Evolutionary conservation across 352 stramenopile species (phyloP).

Genomic region (Pelagophyceae sp.): DNA sequence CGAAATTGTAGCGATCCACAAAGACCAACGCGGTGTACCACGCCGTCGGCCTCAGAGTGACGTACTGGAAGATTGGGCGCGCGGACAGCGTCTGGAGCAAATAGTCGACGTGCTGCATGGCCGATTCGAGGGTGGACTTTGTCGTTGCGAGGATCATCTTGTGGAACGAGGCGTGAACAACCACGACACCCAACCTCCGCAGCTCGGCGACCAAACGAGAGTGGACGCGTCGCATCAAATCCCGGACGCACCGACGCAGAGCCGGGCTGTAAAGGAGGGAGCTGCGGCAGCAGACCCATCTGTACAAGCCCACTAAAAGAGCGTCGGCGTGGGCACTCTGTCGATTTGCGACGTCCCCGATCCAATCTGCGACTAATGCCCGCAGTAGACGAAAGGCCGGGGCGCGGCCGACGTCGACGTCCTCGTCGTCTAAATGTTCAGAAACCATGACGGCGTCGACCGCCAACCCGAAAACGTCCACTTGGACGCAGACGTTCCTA

Average conservation of each 20-base stretch:
- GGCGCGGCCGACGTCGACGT: not conserved
- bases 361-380: slow-evolving; percentile 77
- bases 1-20: slow-evolving; percentile 89
- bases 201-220: slow-evolving; percentile 82
- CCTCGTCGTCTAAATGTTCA: slow-evolving; percentile 23
- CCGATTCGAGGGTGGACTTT: slow-evolving; percentile 66
- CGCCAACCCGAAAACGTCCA: slow-evolving; percentile 64
- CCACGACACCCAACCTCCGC: slow-evolving; percentile 76
- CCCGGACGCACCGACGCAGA: slow-evolving; percentile 81
- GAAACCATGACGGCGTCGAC: slow-evolving; percentile 61
- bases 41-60: slow-evolving; percentile 45
- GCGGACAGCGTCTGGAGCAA: slow-evolving; percentile 74
- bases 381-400: slow-evolving; percentile 80
- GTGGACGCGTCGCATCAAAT: slow-evolving; percentile 86
- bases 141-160: slow-evolving; percentile 69
- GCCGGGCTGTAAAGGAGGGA: slow-evolving; percentile 83
- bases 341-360: slow-evolving; percentile 77
- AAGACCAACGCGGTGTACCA: slow-evolving; percentile 86
- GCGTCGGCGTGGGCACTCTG: slow-evolving; percentile 84
- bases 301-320: slow-evolving; percentile 89
- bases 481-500: slow-evolving; percentile 64
- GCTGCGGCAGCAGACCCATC: slow-evolving; percentile 79
- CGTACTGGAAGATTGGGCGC: slow-evolving; percentile 39
- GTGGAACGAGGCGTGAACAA: slow-evolving; percentile 80
- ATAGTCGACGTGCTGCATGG: slow-evolving; percentile 86